A percentile compares a stretch with the other conserved stretches of the same genome.
Evolutionary conservation across 768 basidiomycete species (phyloP).

Genomic region (Asterophora parasitica): DNA sequence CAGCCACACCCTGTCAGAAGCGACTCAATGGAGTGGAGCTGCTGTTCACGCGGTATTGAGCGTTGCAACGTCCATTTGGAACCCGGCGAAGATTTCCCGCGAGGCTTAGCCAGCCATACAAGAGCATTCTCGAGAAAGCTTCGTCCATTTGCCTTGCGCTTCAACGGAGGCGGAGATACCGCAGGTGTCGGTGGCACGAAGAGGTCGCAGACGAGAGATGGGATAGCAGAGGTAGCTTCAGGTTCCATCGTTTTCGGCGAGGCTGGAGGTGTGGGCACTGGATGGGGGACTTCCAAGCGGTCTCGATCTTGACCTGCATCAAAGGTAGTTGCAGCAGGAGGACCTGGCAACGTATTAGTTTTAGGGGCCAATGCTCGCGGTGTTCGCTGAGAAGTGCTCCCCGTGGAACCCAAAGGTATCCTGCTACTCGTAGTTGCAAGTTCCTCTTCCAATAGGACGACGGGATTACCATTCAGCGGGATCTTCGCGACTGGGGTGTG

Average conservation of each 20-base stretch:
- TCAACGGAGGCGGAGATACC: not conserved
- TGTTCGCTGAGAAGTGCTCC: not conserved
- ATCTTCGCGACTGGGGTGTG: not conserved
- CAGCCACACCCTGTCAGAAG: conserved; percentile 46
- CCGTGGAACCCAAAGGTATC: too few relatives aligned
- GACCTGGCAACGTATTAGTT: not conserved
- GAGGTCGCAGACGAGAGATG: not conserved
- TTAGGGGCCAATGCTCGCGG: conserved; percentile 3
- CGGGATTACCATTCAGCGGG: too few relatives aligned
- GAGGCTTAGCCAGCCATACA: conserved; percentile 28
- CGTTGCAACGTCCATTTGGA: conserved; percentile 26
- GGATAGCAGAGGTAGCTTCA: not conserved
- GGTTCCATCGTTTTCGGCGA: not conserved
- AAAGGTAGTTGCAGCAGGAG: not conserved
- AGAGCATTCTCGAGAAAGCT: conserved; percentile 16
- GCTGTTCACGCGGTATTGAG: conserved; percentile 26
- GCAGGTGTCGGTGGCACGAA: not conserved
- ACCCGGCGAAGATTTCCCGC: conserved; percentile 15
- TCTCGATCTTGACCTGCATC: not conserved
- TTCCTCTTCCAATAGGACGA: too few relatives aligned
- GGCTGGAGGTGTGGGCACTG: not conserved
- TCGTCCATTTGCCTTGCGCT: too few relatives aligned
- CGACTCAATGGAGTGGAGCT: conserved; percentile 40
- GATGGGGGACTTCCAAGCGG: not conserved
- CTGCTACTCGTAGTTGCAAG: too few relatives aligned